A percentile compares a stretch with the other conserved stretches of the same genome.
These are phyloP conservation scores for Podospora sp. DNA, from an alignment of 495 filamentous ascomycete genomes.

Conservation along the genomic window DNA sequence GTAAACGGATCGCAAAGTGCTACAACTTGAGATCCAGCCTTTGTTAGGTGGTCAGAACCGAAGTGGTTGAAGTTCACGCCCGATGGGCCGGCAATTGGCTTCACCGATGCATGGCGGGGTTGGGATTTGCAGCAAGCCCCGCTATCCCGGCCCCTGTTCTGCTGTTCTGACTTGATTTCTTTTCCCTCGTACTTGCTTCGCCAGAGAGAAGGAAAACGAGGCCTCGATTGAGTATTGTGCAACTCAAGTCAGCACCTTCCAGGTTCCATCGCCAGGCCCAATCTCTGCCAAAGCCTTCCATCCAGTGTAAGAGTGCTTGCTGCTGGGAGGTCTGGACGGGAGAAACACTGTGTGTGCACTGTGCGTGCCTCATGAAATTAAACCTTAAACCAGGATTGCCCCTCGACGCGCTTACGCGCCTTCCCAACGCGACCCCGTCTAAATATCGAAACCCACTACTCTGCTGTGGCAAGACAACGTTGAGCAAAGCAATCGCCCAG, in stretches of 20 bases:
- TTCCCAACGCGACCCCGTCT: conserved; percentile 3
- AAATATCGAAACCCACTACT: neutral
- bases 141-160: conserved; percentile 11
- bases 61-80: conserved; percentile 1
- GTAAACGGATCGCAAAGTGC: neutral
- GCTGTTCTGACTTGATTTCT: neutral
- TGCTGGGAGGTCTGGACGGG: neutral
- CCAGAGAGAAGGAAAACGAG: neutral
- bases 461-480: conserved; percentile 5
- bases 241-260: too few species aligned
- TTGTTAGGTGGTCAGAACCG: neutral
- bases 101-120: conserved; percentile 29
- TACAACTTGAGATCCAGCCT: neutral
- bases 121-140: conserved; percentile 9
- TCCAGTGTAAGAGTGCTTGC: too few species aligned
- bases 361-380: conserved; percentile 15
- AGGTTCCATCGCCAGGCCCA: too few species aligned
- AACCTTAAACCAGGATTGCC: conserved; percentile 13
- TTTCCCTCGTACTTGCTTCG: neutral
- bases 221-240: too few species aligned
- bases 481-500: neutral
- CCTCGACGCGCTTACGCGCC: conserved; percentile 11
- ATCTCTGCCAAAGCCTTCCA: too few species aligned
- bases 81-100: neutral
- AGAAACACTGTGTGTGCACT: neutral